These are phyloP conservation scores for Nepenthes gracilis DNA, from an alignment of 148 eudicot species.

Conservation along the genomic window DNA sequence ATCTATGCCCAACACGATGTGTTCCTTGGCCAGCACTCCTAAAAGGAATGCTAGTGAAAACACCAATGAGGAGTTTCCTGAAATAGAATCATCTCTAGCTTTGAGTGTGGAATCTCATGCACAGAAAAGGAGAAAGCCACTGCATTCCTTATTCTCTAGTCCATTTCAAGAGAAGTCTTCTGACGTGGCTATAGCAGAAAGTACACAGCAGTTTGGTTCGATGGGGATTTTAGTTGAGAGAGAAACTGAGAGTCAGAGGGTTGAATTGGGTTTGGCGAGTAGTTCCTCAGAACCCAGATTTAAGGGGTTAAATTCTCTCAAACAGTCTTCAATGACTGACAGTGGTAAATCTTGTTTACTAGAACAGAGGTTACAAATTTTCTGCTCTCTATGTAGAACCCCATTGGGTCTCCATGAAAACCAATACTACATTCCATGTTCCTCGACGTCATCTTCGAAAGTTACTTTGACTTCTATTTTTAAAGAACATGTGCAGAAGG, in stretches of 20 bases:
- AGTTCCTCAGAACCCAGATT: neutral
- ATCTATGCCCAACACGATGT: slow-evolving; percentile 17
- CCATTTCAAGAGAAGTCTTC: slow-evolving; percentile 18
- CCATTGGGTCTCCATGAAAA: slow-evolving; percentile 62
- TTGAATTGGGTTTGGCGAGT: slow-evolving; percentile 9
- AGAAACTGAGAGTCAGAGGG: slow-evolving; percentile 12
- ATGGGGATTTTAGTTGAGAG: slow-evolving; percentile 15
- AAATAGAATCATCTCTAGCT: slow-evolving; percentile 32
- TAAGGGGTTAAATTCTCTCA: slow-evolving; percentile 6
- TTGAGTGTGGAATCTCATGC: slow-evolving; percentile 63
- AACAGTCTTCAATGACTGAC: slow-evolving; percentile 6
- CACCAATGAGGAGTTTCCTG: slow-evolving; percentile 13
- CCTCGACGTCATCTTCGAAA: slow-evolving; percentile 38
- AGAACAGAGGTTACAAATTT: slow-evolving; percentile 34
- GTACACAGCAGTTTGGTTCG: slow-evolving; percentile 11
- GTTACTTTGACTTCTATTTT: slow-evolving; percentile 33
- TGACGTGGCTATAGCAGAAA: slow-evolving; percentile 17
- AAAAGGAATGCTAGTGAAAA: slow-evolving; percentile 19
- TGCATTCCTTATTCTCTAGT: slow-evolving; percentile 23
- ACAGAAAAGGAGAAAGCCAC: slow-evolving; percentile 51
- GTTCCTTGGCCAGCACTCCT: slow-evolving; percentile 43
- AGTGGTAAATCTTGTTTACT: slow-evolving; percentile 13
- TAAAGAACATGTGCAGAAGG: slow-evolving; percentile 16
- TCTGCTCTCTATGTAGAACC: slow-evolving; percentile 54
- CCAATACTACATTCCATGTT: slow-evolving; percentile 29